Conservation (phyloP, 2,329 filamentous ascomycete species). For the Hypoxylon rubiginosum region DNA sequence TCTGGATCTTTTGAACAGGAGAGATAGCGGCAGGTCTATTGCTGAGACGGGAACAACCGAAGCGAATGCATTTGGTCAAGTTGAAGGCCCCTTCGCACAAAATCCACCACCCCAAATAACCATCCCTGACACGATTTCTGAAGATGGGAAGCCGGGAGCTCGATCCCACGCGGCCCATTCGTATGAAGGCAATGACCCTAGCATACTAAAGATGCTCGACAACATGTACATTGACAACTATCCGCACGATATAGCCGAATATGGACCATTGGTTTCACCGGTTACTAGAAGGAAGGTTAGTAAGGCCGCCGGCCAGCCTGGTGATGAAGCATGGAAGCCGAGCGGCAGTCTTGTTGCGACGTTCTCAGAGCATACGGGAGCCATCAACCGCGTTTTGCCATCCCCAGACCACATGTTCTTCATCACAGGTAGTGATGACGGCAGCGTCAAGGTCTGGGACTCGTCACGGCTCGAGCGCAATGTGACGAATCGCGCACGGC, state of each 20-base stretch:
- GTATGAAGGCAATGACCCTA: conserved; percentile 84
- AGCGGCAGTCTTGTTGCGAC: conserved; percentile 87
- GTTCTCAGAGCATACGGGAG: conserved; percentile 86
- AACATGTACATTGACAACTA: conserved; percentile 84
- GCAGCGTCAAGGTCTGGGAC: conserved; percentile 94
- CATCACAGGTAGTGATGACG: conserved; percentile 92
- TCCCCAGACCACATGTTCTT: conserved; percentile 96
- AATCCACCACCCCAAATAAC: conserved; percentile 51
- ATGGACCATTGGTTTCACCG: conserved; percentile 85
- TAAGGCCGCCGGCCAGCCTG: conserved; percentile 65
- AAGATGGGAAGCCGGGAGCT: conserved; percentile 53
- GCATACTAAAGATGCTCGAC: conserved; percentile 79
- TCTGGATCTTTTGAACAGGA: conserved; percentile 70
- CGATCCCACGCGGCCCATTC: conserved; percentile 78
- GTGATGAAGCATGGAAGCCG: conserved; percentile 81
- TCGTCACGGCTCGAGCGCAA: conserved; percentile 90
- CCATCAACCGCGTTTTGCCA: conserved; percentile 84
- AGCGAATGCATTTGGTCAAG: conserved; percentile 70
- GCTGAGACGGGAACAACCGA: conserved; percentile 72
- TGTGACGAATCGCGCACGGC: conserved; percentile 86
- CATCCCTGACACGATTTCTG: conserved; percentile 50
- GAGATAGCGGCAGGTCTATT: conserved; percentile 69
- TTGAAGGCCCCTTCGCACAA: conserved; percentile 68
- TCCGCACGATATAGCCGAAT: conserved; percentile 73
- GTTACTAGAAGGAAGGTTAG: conserved; percentile 68